Evolutionary conservation across 1,284 basidiomycete species (phyloP).

Genomic region (Apiotrichum porosum): DNA sequence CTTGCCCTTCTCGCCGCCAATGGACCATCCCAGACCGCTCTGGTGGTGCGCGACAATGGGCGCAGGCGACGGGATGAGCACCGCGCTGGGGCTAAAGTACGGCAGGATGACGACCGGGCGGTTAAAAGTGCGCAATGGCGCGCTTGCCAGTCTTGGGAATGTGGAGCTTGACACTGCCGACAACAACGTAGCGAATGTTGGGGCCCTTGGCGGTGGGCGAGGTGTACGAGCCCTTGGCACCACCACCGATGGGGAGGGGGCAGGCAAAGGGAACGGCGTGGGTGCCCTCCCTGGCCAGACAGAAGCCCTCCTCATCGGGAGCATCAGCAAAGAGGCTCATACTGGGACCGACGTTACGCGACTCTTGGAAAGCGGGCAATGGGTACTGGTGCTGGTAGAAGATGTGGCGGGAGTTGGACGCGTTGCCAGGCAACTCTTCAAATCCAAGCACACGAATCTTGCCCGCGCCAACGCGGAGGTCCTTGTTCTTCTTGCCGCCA

Average conservation of each 20-base stretch:
- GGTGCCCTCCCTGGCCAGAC: slow-evolving; percentile 60
- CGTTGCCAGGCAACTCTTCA: slow-evolving; percentile 52
- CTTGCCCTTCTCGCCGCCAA: slow-evolving; percentile 61
- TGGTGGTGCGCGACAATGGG: slow-evolving; percentile 61
- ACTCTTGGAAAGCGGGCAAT: slow-evolving; percentile 56
- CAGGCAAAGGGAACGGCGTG: slow-evolving; percentile 76
- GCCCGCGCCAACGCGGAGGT: slow-evolving; percentile 66
- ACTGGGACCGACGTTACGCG: slow-evolving; percentile 46
- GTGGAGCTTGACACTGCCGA: slow-evolving; percentile 78
- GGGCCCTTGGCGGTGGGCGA: slow-evolving; percentile 55
- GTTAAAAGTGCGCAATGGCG: slow-evolving; percentile 87
- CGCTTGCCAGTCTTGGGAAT: slow-evolving; percentile 59
- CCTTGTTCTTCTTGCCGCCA: slow-evolving; percentile 58
- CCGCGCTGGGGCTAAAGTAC: slow-evolving; percentile 61
- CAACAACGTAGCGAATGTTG: slow-evolving; percentile 75
- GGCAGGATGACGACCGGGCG: slow-evolving; percentile 79
- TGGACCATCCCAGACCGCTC: slow-evolving; percentile 57
- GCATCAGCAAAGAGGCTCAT: slow-evolving; percentile 54
- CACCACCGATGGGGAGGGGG: slow-evolving; percentile 61
- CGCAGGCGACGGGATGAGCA: slow-evolving; percentile 60
- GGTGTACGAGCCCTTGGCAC: slow-evolving; percentile 67
- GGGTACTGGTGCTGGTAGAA: slow-evolving; percentile 76
- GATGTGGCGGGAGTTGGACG: slow-evolving; percentile 59
- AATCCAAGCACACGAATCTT: slow-evolving; percentile 85
- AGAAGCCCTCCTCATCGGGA: slow-evolving; percentile 68